Percentiles rank a stretch among this genome's conserved stretches.
Evolutionary conservation across 2,329 filamentous ascomycete genomes (phyloP).

Genomic region (Xylariomycetidae sp.): DNA sequence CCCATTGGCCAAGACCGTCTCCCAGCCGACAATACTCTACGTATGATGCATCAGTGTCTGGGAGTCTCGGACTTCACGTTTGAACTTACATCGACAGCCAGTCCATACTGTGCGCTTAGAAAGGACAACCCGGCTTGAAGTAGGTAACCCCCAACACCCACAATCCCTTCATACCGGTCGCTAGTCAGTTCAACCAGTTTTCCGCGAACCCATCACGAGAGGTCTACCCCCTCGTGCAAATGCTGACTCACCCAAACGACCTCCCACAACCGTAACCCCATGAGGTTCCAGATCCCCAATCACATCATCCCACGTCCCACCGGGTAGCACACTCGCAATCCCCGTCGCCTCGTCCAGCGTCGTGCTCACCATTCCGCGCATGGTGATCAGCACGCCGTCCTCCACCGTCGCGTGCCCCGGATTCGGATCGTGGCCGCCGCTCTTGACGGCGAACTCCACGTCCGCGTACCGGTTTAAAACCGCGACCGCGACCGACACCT

Average conservation of each 20-base stretch:
- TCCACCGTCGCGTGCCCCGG: constrained; percentile 27
- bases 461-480: constrained; percentile 25
- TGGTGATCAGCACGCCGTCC: constrained; percentile 32
- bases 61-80: background rate
- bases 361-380: constrained; percentile 28
- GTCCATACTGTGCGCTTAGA: constrained; percentile 22
- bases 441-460: constrained; percentile 32
- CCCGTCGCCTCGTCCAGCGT: constrained; percentile 28
- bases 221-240: background rate
- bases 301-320: constrained; percentile 35
- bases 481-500: constrained; percentile 29
- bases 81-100: constrained; percentile 22
- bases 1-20: constrained; percentile 20
- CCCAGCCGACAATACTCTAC: constrained; percentile 21
- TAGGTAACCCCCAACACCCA: constrained; percentile 24
- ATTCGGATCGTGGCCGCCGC: constrained; percentile 35
- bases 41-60: no score
- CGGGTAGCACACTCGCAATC: constrained; percentile 33
- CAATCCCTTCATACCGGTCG: constrained; percentile 13
- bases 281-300: constrained; percentile 27
- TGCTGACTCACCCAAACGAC: constrained; percentile 17
- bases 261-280: constrained; percentile 30
- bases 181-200: background rate
- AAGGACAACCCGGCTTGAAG: constrained; percentile 26
- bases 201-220: background rate